Conservation (phyloP, 2,329 filamentous ascomycete species). For the Sporothrix brunneoviolacea region DNA sequence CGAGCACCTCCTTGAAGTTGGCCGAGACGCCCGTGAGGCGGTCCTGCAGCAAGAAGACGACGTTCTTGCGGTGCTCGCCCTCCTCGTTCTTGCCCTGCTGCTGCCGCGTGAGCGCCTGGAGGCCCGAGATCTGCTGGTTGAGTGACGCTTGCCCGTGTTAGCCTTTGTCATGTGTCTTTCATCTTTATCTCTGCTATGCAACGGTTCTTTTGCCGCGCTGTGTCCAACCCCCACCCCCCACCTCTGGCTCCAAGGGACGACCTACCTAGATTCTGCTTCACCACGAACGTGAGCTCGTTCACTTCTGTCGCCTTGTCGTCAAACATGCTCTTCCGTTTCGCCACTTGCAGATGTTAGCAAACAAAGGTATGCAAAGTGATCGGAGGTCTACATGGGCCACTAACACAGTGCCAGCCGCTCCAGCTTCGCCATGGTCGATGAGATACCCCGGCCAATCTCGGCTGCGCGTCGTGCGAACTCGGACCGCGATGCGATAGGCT, state of each 20-base stretch:
- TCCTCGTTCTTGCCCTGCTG: slow-evolving; percentile 69
- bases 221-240: no score
- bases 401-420: slow-evolving; percentile 73
- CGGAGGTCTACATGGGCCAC: slow-evolving; percentile 34
- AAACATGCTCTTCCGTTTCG: slow-evolving; percentile 94
- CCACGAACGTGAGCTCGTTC: slow-evolving; percentile 86
- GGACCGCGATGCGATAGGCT: slow-evolving; percentile 37
- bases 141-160: no score
- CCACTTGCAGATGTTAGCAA: slow-evolving; percentile 40
- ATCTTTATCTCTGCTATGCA: no score
- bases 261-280: slow-evolving; percentile 19
- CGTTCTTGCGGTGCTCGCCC: slow-evolving; percentile 96
- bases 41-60: slow-evolving; percentile 83
- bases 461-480: slow-evolving; percentile 91
- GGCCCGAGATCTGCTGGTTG: slow-evolving; percentile 78
- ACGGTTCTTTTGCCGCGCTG: no score
- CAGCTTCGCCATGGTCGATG: slow-evolving; percentile 87
- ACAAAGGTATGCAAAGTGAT: neutral
- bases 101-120: slow-evolving; percentile 72
- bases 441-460: slow-evolving; percentile 86
- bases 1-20: slow-evolving; percentile 95
- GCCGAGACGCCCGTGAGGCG: slow-evolving; percentile 87
- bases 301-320: slow-evolving; percentile 96
- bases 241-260: no score
- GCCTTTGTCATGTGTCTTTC: no score